phyloP scores from a whole-genome alignment of 768 basidiomycete genomes.

The Boletellus sp. region DNA sequence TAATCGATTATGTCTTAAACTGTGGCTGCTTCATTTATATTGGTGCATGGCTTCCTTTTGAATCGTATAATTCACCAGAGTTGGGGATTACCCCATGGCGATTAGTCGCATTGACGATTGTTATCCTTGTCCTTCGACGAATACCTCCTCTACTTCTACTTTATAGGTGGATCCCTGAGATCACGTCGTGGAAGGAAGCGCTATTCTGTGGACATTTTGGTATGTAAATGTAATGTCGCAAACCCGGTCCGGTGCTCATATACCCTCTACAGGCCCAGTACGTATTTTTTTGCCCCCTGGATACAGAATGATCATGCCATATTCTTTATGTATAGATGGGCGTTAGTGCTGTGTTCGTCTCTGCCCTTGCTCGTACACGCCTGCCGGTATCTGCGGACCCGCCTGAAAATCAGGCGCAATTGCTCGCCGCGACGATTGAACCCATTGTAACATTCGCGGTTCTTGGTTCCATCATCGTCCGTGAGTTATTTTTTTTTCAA shows the following conservation, averaged over 20 bases:
- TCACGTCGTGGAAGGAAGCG: slow-evolving; percentile 79
- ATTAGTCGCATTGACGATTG: slow-evolving; percentile 61
- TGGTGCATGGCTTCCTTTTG: slow-evolving; percentile 83
- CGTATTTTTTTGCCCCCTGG: slow-evolving; percentile 20
- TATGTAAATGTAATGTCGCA: slow-evolving; percentile 22
- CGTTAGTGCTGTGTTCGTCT: slow-evolving; percentile 87
- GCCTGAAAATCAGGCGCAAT: slow-evolving; percentile 64
- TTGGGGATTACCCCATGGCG: slow-evolving; percentile 69
- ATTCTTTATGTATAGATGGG: slow-evolving; percentile 61
- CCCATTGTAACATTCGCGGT: slow-evolving; percentile 89
- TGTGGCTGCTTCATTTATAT: slow-evolving; percentile 79
- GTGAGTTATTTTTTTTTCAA: slow-evolving; percentile 40
- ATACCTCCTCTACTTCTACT: slow-evolving; percentile 75
- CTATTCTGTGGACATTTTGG: slow-evolving; percentile 92
- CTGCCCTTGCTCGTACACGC: slow-evolving; percentile 62
- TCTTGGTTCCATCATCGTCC: slow-evolving; percentile 78
- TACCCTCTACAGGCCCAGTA: slow-evolving; percentile 46
- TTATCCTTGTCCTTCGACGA: slow-evolving; percentile 70
- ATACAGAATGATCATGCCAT: not conserved
- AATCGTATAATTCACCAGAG: slow-evolving; percentile 49
- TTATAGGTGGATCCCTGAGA: slow-evolving; percentile 86
- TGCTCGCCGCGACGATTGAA: slow-evolving; percentile 68
- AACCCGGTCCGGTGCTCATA: slow-evolving; percentile 1
- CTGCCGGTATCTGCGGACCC: slow-evolving; percentile 57
- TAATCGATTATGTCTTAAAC: slow-evolving; percentile 85